A percentile compares a stretch with the other conserved stretches of the same genome.
These are phyloP conservation scores for Phytophthora rubi DNA, from an alignment of 352 stramenopile genomes.

Conservation along the genomic window DNA sequence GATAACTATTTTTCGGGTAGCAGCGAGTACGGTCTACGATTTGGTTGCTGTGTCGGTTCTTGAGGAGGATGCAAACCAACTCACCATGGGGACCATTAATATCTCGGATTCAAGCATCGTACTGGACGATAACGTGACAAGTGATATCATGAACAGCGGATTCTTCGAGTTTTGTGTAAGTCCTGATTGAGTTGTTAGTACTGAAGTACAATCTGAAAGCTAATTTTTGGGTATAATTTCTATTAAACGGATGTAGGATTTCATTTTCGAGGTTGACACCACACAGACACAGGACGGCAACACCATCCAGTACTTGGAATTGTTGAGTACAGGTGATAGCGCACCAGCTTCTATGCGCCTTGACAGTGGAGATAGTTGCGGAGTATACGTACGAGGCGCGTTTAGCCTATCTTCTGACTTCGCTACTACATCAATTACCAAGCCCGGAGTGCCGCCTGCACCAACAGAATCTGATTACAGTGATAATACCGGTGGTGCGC, in stretches of 20 bases:
- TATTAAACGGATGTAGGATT: slow-evolving; percentile 29
- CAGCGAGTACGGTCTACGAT: slow-evolving; percentile 58
- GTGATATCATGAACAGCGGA: not conserved
- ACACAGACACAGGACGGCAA: not conserved
- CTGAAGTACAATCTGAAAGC: too few relatives aligned
- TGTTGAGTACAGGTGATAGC: slow-evolving; percentile 13
- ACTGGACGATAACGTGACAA: slow-evolving; percentile 5
- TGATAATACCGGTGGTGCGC: slow-evolving; percentile 46
- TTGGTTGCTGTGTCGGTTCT: slow-evolving; percentile 48
- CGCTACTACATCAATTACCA: slow-evolving; percentile 38
- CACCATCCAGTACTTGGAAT: slow-evolving; percentile 5
- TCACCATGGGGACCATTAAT: slow-evolving; percentile 33
- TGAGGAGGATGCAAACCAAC: not conserved
- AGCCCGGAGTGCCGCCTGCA: slow-evolving; percentile 34
- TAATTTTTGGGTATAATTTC: not conserved
- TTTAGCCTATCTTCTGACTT: slow-evolving; percentile 40
- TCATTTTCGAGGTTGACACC: slow-evolving; percentile 57
- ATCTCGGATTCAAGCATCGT: slow-evolving; percentile 34
- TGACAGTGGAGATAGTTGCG: slow-evolving; percentile 7
- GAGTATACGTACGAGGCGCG: slow-evolving; percentile 35
- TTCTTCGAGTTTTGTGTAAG: slow-evolving; percentile 66
- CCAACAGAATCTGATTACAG: slow-evolving; percentile 7
- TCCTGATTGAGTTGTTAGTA: slow-evolving; percentile 1
- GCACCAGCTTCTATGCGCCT: slow-evolving; percentile 24
- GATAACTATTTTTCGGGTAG: slow-evolving; percentile 47